These are phyloP conservation scores for Stagonosporopsis chrysanthemi DNA, from an alignment of 2,329 filamentous ascomycete species.

Conservation along the genomic window DNA sequence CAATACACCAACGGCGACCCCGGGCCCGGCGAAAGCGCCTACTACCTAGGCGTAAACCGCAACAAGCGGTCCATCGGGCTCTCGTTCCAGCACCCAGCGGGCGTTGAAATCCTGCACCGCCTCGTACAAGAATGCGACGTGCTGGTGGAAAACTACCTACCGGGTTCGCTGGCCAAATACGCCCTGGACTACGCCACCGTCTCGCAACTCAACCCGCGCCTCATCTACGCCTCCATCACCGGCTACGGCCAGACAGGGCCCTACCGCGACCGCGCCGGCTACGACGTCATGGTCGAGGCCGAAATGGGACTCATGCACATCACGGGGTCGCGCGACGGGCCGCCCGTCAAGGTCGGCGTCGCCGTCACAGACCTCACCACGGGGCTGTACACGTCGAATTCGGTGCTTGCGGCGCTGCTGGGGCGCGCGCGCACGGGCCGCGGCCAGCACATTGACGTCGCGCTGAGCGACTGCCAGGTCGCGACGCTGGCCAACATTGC, in stretches of 20 bases:
- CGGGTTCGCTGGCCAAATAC: conserved; percentile 89
- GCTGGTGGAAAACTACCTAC: conserved; percentile 95
- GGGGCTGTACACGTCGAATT: conserved; percentile 92
- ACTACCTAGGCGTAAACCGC: conserved; percentile 93
- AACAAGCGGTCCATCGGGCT: conserved; percentile 96
- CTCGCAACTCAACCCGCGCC: conserved; percentile 77
- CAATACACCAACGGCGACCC: conserved; percentile 68
- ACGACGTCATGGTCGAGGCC: conserved; percentile 99
- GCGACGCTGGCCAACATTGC: conserved; percentile 95
- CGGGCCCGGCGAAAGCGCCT: conserved; percentile 89
- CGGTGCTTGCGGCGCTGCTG: conserved; percentile 93
- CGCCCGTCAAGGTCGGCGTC: conserved; percentile 95
- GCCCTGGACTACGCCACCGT: conserved; percentile 85
- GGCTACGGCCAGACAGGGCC: conserved; percentile 97
- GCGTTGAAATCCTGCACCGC: conserved; percentile 85
- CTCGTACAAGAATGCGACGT: conserved; percentile 87
- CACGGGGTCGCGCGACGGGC: conserved; percentile 84
- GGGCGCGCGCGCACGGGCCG: conserved; percentile 74
- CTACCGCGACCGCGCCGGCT: conserved; percentile 85
- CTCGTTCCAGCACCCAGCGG: conserved; percentile 85
- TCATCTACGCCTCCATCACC: conserved; percentile 96
- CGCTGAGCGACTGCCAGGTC: conserved; percentile 92
- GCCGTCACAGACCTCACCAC: conserved; percentile 97
- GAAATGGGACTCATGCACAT: conserved; percentile 99
- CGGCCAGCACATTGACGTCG: conserved; percentile 92